phyloP scores from a whole-genome alignment of 2,329 filamentous ascomycete species.

The Mariannaea sp. region DNA sequence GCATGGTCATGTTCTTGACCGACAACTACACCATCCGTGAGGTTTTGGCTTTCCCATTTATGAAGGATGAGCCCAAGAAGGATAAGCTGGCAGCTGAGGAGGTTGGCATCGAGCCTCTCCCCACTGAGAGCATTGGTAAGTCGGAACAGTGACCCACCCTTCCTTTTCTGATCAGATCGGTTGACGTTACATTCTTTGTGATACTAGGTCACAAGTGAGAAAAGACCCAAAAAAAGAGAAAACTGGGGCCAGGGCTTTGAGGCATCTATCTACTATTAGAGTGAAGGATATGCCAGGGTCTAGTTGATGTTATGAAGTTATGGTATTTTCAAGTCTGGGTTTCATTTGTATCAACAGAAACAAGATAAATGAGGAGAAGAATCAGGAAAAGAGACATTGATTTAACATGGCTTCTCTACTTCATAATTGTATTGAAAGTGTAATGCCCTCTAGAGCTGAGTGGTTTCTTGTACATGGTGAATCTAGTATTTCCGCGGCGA shows the following conservation, averaged over 20 bases:
- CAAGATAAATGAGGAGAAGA: constrained; percentile 20
- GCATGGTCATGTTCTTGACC: constrained; percentile 93
- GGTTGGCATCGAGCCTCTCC: constrained; percentile 36
- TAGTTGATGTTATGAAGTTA: constrained; percentile 9
- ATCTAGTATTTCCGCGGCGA: constrained; percentile 6
- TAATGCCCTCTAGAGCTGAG: constrained; percentile 25
- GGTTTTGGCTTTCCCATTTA: constrained; percentile 94
- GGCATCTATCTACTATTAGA: constrained; percentile 7
- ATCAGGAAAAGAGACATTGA: constrained; percentile 17
- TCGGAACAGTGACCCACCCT: neutral
- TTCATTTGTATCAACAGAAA: constrained; percentile 3
- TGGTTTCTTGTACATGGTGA: constrained; percentile 19
- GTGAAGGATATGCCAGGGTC: constrained; percentile 16
- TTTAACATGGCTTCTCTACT: constrained; percentile 21
- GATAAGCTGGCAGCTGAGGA: constrained; percentile 50
- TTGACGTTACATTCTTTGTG: constrained; percentile 20
- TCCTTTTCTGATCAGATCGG: neutral
- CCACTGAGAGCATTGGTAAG: constrained; percentile 38
- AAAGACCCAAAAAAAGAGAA: constrained; percentile 35
- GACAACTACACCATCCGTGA: constrained; percentile 95
- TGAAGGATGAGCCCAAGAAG: constrained; percentile 72
- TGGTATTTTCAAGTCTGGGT: constrained; percentile 4
- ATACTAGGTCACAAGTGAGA: constrained; percentile 34
- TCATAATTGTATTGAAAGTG: constrained; percentile 1
- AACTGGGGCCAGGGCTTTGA: neutral